These are phyloP conservation scores for Aspergillus hancockii DNA, from an alignment of 495 filamentous ascomycete genomes.

Conservation along the genomic window DNA sequence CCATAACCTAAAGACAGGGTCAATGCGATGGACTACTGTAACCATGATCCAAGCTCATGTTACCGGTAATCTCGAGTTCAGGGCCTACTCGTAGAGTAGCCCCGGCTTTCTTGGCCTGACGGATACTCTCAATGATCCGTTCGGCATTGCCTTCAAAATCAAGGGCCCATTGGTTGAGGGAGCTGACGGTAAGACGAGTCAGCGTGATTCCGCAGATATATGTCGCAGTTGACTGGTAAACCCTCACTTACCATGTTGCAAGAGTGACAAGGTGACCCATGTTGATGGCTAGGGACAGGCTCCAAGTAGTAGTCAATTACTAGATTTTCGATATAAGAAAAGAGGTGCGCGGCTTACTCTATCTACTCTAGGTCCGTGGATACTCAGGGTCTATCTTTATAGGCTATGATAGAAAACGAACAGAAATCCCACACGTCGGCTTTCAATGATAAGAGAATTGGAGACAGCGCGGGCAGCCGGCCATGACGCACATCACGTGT, in stretches of 20 bases:
- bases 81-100: conserved; percentile 78
- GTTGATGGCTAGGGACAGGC: conserved; percentile 10
- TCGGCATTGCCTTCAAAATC: conserved; percentile 77
- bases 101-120: conserved; percentile 65
- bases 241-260: conserved; percentile 37
- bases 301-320: background rate
- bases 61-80: conserved; percentile 64
- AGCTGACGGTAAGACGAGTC: conserved; percentile 24
- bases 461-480: conserved; percentile 14
- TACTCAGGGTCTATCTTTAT: too few species aligned
- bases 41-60: background rate
- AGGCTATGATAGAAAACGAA: too few species aligned
- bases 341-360: too few species aligned
- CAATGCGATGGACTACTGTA: background rate
- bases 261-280: conserved; percentile 45
- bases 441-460: conserved; percentile 14
- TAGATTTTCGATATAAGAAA: background rate
- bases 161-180: conserved; percentile 61
- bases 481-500: conserved; percentile 39
- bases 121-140: conserved; percentile 76
- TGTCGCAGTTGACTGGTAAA: background rate
- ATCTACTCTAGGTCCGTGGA: too few species aligned
- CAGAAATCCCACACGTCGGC: background rate
- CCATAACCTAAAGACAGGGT: conserved; percentile 57
- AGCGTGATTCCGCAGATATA: conserved; percentile 4